Conservation (phyloP, 495 filamentous ascomycete species). For the Neurospora sp. region DNA sequence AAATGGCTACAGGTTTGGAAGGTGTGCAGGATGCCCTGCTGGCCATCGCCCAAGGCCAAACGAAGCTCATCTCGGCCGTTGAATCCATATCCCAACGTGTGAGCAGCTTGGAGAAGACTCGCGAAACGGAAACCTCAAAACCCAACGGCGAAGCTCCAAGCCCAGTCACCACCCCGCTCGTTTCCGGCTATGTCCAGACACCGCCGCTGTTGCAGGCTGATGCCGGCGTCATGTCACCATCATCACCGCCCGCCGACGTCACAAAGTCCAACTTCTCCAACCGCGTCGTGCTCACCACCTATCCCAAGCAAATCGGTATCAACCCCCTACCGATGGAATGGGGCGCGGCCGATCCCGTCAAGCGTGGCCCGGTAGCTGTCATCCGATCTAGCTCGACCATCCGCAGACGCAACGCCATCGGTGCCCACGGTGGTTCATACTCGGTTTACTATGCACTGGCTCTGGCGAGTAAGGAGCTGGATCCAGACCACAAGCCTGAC, state of each 20-base stretch:
- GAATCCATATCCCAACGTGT: constrained; percentile 54
- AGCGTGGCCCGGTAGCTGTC: constrained; percentile 84
- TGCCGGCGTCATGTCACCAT: constrained; percentile 20
- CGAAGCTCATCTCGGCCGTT: constrained; percentile 48
- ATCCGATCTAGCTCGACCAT: constrained; percentile 66
- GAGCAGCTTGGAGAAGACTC: constrained; percentile 12
- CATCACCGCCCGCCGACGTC: constrained; percentile 7
- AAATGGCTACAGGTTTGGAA: constrained; percentile 24
- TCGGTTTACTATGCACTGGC: constrained; percentile 93
- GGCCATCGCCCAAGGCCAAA: constrained; percentile 46
- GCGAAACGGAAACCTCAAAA: neutral
- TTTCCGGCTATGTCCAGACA: constrained; percentile 10
- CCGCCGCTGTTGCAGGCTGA: constrained; percentile 20
- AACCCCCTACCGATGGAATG: constrained; percentile 82
- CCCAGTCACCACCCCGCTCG: constrained; percentile 13
- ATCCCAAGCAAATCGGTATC: constrained; percentile 89
- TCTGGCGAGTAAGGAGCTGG: constrained; percentile 80
- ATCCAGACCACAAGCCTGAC: constrained; percentile 73
- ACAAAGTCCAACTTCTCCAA: constrained; percentile 21
- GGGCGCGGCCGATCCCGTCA: constrained; percentile 64
- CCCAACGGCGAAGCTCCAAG: neutral
- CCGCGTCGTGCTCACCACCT: constrained; percentile 57
- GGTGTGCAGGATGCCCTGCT: constrained; percentile 44
- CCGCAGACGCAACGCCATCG: constrained; percentile 70
- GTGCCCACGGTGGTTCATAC: constrained; percentile 94